phyloP scores from a whole-genome alignment of 805 yeast genomes.

The Metschnikowia cerradonensis region DNA sequence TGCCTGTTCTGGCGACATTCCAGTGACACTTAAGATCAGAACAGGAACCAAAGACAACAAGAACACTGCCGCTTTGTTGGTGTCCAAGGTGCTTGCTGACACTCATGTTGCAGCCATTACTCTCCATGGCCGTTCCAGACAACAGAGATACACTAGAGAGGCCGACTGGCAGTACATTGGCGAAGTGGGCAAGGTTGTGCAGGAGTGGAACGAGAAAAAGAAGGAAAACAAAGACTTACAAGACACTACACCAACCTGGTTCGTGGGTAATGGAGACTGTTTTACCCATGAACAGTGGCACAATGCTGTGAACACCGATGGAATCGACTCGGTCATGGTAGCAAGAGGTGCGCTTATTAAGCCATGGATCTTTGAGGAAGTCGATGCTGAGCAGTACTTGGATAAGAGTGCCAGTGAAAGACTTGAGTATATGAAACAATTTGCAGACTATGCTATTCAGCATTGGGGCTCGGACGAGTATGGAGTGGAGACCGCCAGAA shows the following conservation, averaged over 20 bases:
- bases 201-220: slow-evolving; percentile 52
- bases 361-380: slow-evolving; percentile 98
- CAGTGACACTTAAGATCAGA: slow-evolving; percentile 87
- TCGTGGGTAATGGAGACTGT: slow-evolving; percentile 94
- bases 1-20: slow-evolving; percentile 82
- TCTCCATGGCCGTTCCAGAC: slow-evolving; percentile 93
- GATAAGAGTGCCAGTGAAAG: slow-evolving; percentile 92
- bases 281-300: slow-evolving; percentile 88
- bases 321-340: slow-evolving; percentile 91
- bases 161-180: slow-evolving; percentile 92
- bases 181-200: slow-evolving; percentile 65
- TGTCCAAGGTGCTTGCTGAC: slow-evolving; percentile 66
- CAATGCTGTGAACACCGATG: slow-evolving; percentile 56
- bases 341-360: slow-evolving; percentile 97
- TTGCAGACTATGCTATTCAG: slow-evolving; percentile 76
- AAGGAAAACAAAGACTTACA: slow-evolving; percentile 56
- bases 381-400: slow-evolving; percentile 80
- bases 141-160: slow-evolving; percentile 85
- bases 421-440: slow-evolving; percentile 65
- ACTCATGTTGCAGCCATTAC: slow-evolving; percentile 88
- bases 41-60: slow-evolving; percentile 84
- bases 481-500: slow-evolving; percentile 82
- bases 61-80: slow-evolving; percentile 81
- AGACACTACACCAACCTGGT: slow-evolving; percentile 64
- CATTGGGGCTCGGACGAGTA: slow-evolving; percentile 98